Evolutionary conservation across 1,284 basidiomycete species (phyloP), one percentile per base, ranked within the genome.

Genomic region (Cystobasidium sp.): DNA sequence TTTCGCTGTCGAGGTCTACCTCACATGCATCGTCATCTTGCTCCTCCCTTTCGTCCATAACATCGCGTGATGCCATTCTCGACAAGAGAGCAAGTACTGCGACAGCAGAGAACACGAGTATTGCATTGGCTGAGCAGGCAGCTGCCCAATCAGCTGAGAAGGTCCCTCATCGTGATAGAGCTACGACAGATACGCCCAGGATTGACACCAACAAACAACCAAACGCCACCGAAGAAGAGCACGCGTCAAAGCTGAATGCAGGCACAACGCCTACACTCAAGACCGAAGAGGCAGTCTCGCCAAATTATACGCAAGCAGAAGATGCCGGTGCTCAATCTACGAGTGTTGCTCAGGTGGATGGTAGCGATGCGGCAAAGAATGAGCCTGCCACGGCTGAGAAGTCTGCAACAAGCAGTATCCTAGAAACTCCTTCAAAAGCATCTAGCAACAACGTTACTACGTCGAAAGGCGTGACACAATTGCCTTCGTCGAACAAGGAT

Each of bases 31-130:
- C 56, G 10, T 41, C 56, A 14, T 59, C 56, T 12, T 41, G 37
- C 7, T 41, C 56, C n/a, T 59, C 56, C 56, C 56, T 59, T 59
- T 59, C 56, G 56, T 41, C 37, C 31, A 31, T 31, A 14, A 59
- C 56, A 59, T 41, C 56, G 56, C 56, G 37, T 43, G 56, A 59
- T 43, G 56, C 56, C 10, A n/a, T 18, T 1, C 14, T 18, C 9
- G 56, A 59, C 43, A 24, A n/a, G 16, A 59, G 43, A 39, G 3
- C 31, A n/a, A 18, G 37, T 41, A n/a, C 14, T 1, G 16, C 37
- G 9, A 10, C 56, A 16, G 18, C 31, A 9, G 56, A 41, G 18
- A 18, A n/a, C 31, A 59, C 39, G 37, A 59, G 16, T 18, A n/a
- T 24, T n/a, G 8, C 24, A 31, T 10, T 10, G 8, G 24, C 8